Conservation (phyloP, 140 eudicot species). For the Senecio squalidus region DNA sequence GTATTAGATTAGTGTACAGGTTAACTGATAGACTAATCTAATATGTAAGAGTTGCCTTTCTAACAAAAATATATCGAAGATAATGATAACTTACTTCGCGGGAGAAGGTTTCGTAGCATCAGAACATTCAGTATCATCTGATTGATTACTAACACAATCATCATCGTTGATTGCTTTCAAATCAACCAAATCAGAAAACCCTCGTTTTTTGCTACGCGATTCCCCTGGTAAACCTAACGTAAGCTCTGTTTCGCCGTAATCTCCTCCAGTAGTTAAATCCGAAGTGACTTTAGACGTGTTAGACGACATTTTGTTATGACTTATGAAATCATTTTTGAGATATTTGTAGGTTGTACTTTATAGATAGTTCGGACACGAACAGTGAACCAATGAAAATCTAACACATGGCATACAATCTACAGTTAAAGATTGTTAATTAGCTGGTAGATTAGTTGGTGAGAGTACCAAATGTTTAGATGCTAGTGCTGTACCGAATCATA, state of each 20-base stretch:
- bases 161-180: conserved; percentile 5
- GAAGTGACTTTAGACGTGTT: conserved; percentile 15
- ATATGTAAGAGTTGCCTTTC: no score
- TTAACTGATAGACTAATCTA: no score
- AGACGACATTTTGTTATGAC: conserved; percentile 27
- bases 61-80: neutral
- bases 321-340: neutral
- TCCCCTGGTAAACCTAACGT: conserved; percentile 31
- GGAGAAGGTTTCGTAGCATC: neutral
- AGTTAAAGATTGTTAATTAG: neutral
- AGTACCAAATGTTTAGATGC: conserved; percentile 9
- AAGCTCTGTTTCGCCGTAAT: conserved; percentile 25
- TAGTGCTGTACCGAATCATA: conserved; percentile 1
- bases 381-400: neutral
- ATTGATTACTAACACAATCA: neutral
- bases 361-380: neutral
- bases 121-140: conserved; percentile 1
- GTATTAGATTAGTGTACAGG: no score
- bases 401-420: neutral
- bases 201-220: conserved; percentile 16
- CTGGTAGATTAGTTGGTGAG: conserved; percentile 20
- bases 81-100: neutral
- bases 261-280: conserved; percentile 9
- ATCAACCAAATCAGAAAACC: conserved; percentile 15
- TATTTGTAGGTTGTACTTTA: neutral